Evolutionary conservation across 306 rosid genomes (phyloP).

Genomic region (Fagus sylvatica): DNA sequence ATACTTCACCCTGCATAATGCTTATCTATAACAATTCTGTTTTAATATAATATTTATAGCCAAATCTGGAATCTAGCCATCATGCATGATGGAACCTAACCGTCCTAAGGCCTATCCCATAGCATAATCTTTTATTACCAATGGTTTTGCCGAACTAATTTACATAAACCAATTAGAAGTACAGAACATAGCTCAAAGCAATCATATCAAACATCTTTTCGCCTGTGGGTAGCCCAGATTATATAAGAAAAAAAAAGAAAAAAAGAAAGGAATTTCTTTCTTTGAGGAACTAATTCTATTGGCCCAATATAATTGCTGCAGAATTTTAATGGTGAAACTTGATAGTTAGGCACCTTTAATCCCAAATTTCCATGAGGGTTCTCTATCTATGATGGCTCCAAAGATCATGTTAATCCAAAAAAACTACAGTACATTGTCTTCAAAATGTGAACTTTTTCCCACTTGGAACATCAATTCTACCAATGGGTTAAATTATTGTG

Average conservation of each 20-base stretch:
- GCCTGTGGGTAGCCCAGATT: neutral
- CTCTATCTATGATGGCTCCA: neutral
- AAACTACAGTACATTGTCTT: neutral
- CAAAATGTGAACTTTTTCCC: neutral
- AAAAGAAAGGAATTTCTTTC: neutral
- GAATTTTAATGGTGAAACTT: no score
- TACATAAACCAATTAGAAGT: no score
- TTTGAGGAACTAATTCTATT: no score
- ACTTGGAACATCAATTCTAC: neutral
- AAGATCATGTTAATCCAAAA: neutral
- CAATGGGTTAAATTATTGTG: neutral
- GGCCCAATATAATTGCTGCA: no score
- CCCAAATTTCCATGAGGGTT: neutral
- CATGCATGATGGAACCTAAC: no score
- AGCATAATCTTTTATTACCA: no score
- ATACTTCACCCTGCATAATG: no score
- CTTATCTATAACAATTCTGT: no score
- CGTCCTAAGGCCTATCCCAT: no score
- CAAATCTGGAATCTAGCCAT: no score
- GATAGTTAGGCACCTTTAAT: neutral
- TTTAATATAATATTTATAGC: no score
- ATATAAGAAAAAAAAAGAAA: neutral
- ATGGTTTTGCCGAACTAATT: no score
- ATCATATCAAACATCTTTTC: neutral
- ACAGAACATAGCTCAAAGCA: neutral